Percentiles rank a stretch among this genome's conserved stretches.
Conservation (phyloP, 257 asterid species). For the Gardenia jasminoides region DNA sequence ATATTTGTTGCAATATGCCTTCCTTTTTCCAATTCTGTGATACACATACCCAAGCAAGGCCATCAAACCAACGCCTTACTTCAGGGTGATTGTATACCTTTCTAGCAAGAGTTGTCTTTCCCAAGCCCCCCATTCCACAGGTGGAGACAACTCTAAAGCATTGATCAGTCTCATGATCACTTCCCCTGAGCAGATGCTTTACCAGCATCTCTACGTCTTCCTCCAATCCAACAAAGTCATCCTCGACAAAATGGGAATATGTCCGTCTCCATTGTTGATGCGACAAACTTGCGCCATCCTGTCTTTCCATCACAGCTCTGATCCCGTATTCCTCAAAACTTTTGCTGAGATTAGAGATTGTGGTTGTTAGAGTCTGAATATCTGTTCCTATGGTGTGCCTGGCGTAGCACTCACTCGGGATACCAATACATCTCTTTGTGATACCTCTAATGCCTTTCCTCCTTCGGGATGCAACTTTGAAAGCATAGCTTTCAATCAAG, state of each 20-base stretch:
- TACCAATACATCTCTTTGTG: neutral
- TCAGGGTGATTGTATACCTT: constrained; percentile 28
- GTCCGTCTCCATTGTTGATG: neutral
- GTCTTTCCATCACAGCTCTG: too few relatives aligned
- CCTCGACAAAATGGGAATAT: neutral
- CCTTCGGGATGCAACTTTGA: neutral
- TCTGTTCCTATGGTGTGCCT: neutral
- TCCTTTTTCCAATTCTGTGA: constrained; percentile 35
- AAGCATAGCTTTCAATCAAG: constrained; percentile 1
- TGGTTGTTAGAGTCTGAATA: neutral
- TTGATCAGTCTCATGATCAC: too few relatives aligned
- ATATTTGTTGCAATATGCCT: neutral
- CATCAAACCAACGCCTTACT: constrained; percentile 34
- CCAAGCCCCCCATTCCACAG: constrained; percentile 2
- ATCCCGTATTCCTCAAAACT: constrained; percentile 8
- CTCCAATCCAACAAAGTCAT: neutral
- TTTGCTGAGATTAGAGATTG: neutral
- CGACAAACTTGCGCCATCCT: neutral
- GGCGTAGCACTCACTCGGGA: neutral
- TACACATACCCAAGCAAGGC: constrained; percentile 33
- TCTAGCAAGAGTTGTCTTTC: constrained; percentile 44
- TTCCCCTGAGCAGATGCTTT: neutral
- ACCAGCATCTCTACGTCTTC: neutral
- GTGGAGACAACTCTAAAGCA: neutral
- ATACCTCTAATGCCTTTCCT: neutral